These are phyloP conservation scores for Elsinoe perseae DNA, from an alignment of 2,329 filamentous ascomycete species.

Conservation along the genomic window DNA sequence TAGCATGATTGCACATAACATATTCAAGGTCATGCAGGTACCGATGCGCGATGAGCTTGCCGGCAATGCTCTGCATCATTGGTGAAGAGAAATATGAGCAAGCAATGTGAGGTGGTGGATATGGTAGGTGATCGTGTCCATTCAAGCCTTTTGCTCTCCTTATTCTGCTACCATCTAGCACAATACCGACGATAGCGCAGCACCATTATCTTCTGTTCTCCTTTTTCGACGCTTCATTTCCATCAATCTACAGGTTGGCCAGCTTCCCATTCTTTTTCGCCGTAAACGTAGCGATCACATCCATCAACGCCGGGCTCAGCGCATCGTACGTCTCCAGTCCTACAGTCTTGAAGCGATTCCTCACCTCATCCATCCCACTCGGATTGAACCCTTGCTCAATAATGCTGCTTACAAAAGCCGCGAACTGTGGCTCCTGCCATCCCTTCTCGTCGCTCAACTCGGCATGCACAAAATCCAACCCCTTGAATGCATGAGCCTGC, in stretches of 20 bases:
- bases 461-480: constrained; percentile 60
- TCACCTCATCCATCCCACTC: constrained; percentile 47
- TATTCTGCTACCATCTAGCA: no score
- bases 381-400: constrained; percentile 61
- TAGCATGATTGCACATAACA: no score
- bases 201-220: neutral
- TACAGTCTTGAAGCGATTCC: constrained; percentile 44
- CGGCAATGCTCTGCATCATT: no score
- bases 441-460: constrained; percentile 54
- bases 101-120: no score
- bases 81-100: no score
- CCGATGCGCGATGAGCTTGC: no score
- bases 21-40: no score
- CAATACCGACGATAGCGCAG: no score
- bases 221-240: neutral
- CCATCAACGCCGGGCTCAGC: constrained; percentile 56
- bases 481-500: constrained; percentile 57
- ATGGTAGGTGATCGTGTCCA: no score
- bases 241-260: neutral
- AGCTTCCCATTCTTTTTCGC: constrained; percentile 14
- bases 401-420: constrained; percentile 59
- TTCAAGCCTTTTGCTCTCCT: no score
- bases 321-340: constrained; percentile 58
- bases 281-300: constrained; percentile 29
- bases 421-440: constrained; percentile 67